These are phyloP conservation scores for Grigorovia yakushimaensis DNA, from an alignment of 805 yeast genomes.

Conservation along the genomic window DNA sequence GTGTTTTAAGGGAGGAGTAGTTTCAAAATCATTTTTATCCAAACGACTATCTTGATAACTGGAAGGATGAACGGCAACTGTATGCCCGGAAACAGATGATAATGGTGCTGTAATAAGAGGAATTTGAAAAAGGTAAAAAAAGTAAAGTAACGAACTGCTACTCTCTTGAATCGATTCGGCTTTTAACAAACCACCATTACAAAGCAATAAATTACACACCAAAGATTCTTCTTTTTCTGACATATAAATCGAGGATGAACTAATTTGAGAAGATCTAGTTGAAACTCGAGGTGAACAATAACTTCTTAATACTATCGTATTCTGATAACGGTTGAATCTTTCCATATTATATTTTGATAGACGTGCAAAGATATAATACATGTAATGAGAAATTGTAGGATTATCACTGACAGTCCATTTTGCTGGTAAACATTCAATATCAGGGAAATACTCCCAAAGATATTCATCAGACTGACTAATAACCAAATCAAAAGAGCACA, in stretches of 20 bases:
- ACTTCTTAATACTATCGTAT: conserved; percentile 18
- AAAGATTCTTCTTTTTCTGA: conserved; percentile 24
- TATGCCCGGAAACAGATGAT: conserved; percentile 18
- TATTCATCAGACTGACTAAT: conserved; percentile 17
- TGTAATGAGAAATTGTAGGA: conserved; percentile 33
- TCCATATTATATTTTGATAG: conserved; percentile 12
- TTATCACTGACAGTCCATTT: conserved; percentile 29
- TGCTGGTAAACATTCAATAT: conserved; percentile 11
- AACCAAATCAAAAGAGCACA: conserved; percentile 28
- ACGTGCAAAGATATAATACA: conserved; percentile 28
- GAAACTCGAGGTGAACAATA: conserved; percentile 13
- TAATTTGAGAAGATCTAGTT: conserved; percentile 24
- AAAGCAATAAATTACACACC: conserved; percentile 21
- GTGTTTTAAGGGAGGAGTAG: not conserved
- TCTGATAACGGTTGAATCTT: conserved; percentile 11
- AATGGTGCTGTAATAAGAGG: conserved; percentile 24
- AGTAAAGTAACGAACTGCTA: conserved; percentile 14
- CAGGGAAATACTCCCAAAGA: conserved; percentile 22
- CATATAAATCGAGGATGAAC: conserved; percentile 9
- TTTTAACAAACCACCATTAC: conserved; percentile 24
- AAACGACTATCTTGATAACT: no score
- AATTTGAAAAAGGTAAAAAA: conserved; percentile 24
- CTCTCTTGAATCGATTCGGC: conserved; percentile 24
- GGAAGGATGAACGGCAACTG: no score
- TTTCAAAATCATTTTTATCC: no score